These are phyloP conservation scores for Clitopilus hobsonii DNA, from an alignment of 768 basidiomycete genomes.

Conservation along the genomic window DNA sequence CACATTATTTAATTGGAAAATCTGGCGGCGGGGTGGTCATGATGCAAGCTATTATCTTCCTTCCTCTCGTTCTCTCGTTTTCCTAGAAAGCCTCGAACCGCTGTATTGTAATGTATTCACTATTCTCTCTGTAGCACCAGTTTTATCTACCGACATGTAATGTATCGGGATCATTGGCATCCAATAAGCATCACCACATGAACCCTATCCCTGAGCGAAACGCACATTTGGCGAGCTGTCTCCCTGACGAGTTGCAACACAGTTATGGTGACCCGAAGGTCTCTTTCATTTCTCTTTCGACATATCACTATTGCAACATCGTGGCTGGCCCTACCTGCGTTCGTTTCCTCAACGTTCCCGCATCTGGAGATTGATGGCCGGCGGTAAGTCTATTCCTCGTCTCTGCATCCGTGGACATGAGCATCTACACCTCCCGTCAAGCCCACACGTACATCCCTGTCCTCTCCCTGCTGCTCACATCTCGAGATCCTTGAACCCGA, in stretches of 20 bases:
- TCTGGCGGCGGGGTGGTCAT: neutral
- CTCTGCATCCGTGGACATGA: neutral
- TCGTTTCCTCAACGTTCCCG: neutral
- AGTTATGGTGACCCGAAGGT: neutral
- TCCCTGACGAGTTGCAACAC: neutral
- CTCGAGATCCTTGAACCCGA: neutral
- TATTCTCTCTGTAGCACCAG: conserved; percentile 1
- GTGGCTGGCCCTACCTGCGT: neutral
- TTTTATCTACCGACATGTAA: neutral
- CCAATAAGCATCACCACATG: neutral
- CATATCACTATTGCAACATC: neutral
- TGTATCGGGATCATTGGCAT: neutral
- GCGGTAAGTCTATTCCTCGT: neutral
- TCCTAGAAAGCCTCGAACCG: neutral
- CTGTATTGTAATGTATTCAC: neutral
- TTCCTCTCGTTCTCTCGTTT: neutral
- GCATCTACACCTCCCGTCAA: neutral
- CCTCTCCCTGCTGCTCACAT: neutral
- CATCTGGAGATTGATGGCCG: conserved; percentile 1
- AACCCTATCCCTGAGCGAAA: neutral
- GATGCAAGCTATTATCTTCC: too few relatives aligned
- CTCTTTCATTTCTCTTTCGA: neutral
- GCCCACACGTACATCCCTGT: neutral
- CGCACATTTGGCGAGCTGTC: neutral
- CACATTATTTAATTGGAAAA: neutral